These are phyloP conservation scores for Debaryomyces prosopidis DNA, from an alignment of 805 yeast genomes.

Conservation along the genomic window DNA sequence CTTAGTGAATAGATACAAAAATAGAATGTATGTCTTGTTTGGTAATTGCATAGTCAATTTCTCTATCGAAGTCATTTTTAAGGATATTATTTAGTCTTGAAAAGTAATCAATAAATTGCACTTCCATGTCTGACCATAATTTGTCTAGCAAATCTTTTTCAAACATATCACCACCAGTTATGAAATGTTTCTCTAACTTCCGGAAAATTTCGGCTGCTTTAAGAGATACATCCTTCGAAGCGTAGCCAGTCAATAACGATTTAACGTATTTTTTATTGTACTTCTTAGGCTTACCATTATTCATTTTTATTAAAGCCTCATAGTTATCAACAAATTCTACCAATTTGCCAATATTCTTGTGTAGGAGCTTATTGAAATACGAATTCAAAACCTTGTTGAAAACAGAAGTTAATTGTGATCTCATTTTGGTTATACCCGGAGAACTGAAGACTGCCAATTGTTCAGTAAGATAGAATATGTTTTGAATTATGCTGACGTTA, in stretches of 20 bases:
- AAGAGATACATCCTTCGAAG: slow-evolving; percentile 55
- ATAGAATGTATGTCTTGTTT: slow-evolving; percentile 58
- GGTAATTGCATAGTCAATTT: slow-evolving; percentile 50
- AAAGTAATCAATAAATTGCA: slow-evolving; percentile 57
- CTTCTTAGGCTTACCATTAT: slow-evolving; percentile 61
- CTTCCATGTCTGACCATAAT: slow-evolving; percentile 72
- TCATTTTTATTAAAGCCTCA: slow-evolving; percentile 48
- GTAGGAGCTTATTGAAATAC: slow-evolving; percentile 34
- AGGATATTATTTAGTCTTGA: slow-evolving; percentile 55
- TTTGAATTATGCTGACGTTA: slow-evolving; percentile 42
- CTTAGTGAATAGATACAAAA: slow-evolving; percentile 33
- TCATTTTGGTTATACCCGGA: slow-evolving; percentile 23
- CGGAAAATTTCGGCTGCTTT: slow-evolving; percentile 56
- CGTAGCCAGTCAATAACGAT: slow-evolving; percentile 55
- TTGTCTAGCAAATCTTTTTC: slow-evolving; percentile 58
- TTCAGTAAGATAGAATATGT: slow-evolving; percentile 35
- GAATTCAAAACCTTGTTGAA: slow-evolving; percentile 28
- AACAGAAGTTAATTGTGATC: slow-evolving; percentile 21
- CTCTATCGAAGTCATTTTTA: slow-evolving; percentile 52
- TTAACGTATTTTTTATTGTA: slow-evolving; percentile 60
- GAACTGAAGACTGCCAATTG: slow-evolving; percentile 28
- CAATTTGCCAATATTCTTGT: slow-evolving; percentile 64
- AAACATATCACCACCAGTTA: slow-evolving; percentile 37
- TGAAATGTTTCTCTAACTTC: slow-evolving; percentile 58
- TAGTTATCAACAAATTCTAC: slow-evolving; percentile 65